Conservation (phyloP, 306 rosid genomes). For the Prunus davidiana region DNA sequence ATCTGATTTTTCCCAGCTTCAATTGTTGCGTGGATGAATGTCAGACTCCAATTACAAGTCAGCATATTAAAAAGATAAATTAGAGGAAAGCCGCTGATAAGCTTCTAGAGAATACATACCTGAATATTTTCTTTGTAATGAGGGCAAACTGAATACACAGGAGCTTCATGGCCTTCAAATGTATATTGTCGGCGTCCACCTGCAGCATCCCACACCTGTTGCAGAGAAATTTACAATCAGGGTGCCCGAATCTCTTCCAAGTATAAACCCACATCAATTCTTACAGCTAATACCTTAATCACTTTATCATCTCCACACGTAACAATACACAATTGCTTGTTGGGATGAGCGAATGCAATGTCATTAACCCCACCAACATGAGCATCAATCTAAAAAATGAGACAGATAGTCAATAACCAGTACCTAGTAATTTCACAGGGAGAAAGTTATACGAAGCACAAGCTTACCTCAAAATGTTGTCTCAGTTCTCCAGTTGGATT, state of each 20-base stretch:
- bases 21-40: neutral
- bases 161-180: slow-evolving; percentile 53
- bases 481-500: slow-evolving; percentile 43
- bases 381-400: slow-evolving; percentile 38
- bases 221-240: neutral
- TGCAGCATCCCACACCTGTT: slow-evolving; percentile 47
- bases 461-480: slow-evolving; percentile 40
- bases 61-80: neutral
- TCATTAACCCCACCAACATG: slow-evolving; percentile 49
- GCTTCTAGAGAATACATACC: slow-evolving; percentile 14
- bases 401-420: slow-evolving; percentile 14
- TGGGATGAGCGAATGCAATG: slow-evolving; percentile 47
- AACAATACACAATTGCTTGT: slow-evolving; percentile 40
- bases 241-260: neutral
- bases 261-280: neutral
- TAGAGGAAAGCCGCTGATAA: neutral
- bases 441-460: neutral
- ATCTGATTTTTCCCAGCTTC: neutral
- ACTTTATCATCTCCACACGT: slow-evolving; percentile 45
- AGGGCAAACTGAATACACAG: slow-evolving; percentile 47
- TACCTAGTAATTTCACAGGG: neutral
- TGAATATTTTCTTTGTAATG: slow-evolving; percentile 44
- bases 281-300: slow-evolving; percentile 33
- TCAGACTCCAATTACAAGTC: slow-evolving; percentile 6
- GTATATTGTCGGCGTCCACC: slow-evolving; percentile 28